Percentiles rank a stretch among this genome's conserved stretches.
Conservation (phyloP, 2,329 filamentous ascomycete genomes). For the Cryphonectria carpinicola region DNA sequence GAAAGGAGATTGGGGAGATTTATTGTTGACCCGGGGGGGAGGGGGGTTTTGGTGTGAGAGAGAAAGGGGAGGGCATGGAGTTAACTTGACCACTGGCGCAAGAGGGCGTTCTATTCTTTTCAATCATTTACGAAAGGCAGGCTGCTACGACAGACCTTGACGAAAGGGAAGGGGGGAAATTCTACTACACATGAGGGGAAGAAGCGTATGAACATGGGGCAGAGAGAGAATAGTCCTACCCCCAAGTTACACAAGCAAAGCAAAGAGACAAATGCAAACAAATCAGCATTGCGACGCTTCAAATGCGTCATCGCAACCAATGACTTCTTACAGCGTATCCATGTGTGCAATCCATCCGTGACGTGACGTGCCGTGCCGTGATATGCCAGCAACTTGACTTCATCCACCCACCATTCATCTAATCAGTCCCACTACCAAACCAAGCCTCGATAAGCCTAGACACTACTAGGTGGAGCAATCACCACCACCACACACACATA, state of each 20-base stretch:
- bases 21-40: too few relatives aligned
- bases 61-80: neutral
- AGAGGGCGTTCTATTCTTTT: slow-evolving; percentile 24
- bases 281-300: slow-evolving; percentile 3
- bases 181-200: neutral
- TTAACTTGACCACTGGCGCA: slow-evolving; percentile 17
- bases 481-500: neutral
- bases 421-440: neutral
- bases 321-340: neutral
- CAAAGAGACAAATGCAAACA: slow-evolving; percentile 4
- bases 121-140: slow-evolving; percentile 11
- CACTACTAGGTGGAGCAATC: neutral
- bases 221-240: neutral
- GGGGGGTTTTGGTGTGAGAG: too few relatives aligned
- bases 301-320: slow-evolving; percentile 4
- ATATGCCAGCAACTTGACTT: neutral
- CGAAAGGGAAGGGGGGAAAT: neutral
- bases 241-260: neutral
- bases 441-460: neutral
- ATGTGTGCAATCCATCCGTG: neutral
- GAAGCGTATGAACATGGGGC: slow-evolving; percentile 8
- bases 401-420: neutral
- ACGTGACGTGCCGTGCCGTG: slow-evolving; percentile 14
- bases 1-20: neutral
- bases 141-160: slow-evolving; percentile 14